A percentile compares a stretch with the other conserved stretches of the same genome.
phyloP scores from a whole-genome alignment of 129 eudicot genomes.

The Lactuca sativa region DNA sequence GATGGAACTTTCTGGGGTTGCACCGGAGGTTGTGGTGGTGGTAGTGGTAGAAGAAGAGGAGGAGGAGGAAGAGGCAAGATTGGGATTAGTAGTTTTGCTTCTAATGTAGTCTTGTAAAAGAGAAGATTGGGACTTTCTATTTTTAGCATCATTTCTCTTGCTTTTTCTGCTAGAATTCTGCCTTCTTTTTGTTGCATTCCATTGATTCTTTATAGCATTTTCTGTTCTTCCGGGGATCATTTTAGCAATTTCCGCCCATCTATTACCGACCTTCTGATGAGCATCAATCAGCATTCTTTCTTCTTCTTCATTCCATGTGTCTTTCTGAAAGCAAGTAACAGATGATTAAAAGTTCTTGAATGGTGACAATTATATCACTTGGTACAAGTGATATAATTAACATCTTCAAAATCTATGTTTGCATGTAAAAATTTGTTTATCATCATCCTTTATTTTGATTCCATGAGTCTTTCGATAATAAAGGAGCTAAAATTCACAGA shows the following conservation, averaged over 20 bases:
- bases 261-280: constrained; percentile 55
- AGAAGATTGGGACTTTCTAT: constrained; percentile 28
- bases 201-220: constrained; percentile 71
- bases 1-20: not conserved
- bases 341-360: constrained; percentile 1
- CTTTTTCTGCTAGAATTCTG: constrained; percentile 48
- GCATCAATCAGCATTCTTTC: constrained; percentile 57
- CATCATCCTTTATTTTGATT: not conserved
- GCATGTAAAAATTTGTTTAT: not conserved
- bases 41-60: constrained; percentile 11
- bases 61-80: constrained; percentile 23
- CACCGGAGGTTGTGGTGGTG: not conserved
- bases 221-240: constrained; percentile 73
- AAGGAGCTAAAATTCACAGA: not conserved
- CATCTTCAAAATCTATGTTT: not conserved
- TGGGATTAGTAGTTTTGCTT: constrained; percentile 28
- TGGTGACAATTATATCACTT: not conserved
- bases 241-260: constrained; percentile 79
- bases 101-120: constrained; percentile 55
- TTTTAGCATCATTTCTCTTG: constrained; percentile 30
- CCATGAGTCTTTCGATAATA: too few species aligned
- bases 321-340: constrained; percentile 48
- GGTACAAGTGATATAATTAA: too few species aligned
- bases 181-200: constrained; percentile 81
- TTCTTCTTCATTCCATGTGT: constrained; percentile 72